Evolutionary conservation across 805 yeast species (phyloP).

Genomic region (Kodamaea sagamina): DNA sequence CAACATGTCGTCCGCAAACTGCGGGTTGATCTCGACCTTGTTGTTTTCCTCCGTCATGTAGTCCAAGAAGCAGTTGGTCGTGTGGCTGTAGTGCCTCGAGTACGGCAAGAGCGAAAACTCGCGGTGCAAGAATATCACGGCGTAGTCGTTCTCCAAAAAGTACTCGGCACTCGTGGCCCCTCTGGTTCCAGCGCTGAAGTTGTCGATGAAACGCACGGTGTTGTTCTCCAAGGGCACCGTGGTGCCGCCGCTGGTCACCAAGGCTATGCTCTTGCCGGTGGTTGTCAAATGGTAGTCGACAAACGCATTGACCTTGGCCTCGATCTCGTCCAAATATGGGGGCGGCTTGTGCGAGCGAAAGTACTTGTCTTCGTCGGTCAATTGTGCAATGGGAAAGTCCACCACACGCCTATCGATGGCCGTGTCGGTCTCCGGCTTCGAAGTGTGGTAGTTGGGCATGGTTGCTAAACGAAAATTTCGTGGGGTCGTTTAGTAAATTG

Average conservation of each 20-base stretch:
- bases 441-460: conserved; percentile 44
- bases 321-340: conserved; percentile 63
- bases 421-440: conserved; percentile 64
- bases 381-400: conserved; percentile 74
- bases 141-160: conserved; percentile 80
- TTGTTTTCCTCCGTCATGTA: conserved; percentile 64
- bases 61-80: conserved; percentile 83
- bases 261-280: conserved; percentile 57
- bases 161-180: conserved; percentile 96
- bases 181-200: conserved; percentile 96
- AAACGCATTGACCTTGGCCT: conserved; percentile 59
- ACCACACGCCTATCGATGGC: conserved; percentile 83
- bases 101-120: conserved; percentile 91
- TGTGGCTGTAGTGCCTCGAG: conserved; percentile 84
- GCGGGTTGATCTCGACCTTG: conserved; percentile 59
- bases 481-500: too few relatives aligned
- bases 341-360: conserved; percentile 77
- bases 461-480: not conserved
- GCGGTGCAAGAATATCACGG: conserved; percentile 89
- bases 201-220: conserved; percentile 95
- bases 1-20: conserved; percentile 63
- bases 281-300: conserved; percentile 51
- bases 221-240: conserved; percentile 97
- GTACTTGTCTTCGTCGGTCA: conserved; percentile 72
- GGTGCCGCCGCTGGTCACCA: conserved; percentile 96